Percentiles rank a stretch among this genome's conserved stretches.
Conservation (phyloP, 116 monocot genomes). For the Zostera marina region DNA sequence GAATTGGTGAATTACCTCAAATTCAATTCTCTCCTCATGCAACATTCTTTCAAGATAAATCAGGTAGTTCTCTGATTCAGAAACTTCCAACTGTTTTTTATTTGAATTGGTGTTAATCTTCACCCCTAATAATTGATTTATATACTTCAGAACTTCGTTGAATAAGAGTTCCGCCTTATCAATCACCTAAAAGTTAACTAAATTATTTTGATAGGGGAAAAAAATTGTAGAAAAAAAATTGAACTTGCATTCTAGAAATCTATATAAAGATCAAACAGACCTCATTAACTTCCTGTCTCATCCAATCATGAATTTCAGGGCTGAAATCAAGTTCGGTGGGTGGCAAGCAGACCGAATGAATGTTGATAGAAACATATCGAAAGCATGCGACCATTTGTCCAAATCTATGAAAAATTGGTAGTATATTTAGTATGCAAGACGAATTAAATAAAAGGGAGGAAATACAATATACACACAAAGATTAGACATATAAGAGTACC, state of each 20-base stretch:
- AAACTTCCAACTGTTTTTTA: neutral
- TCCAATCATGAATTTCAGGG: conserved; percentile 49
- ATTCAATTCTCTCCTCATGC: conserved; percentile 65
- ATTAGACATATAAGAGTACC: conserved; percentile 31
- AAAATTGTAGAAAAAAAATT: neutral
- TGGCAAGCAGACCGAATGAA: conserved; percentile 70
- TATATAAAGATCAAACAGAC: conserved; percentile 13
- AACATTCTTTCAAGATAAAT: conserved; percentile 43
- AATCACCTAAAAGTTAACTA: conserved; percentile 31
- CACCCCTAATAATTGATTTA: conserved; percentile 23
- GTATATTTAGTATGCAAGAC: conserved; percentile 1
- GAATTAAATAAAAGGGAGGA: neutral
- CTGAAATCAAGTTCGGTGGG: conserved; percentile 72
- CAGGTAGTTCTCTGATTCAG: conserved; percentile 24
- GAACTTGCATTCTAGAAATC: neutral
- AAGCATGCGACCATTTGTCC: conserved; percentile 97
- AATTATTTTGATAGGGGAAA: conserved; percentile 4
- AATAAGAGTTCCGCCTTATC: conserved; percentile 36
- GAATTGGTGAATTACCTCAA: conserved; percentile 38
- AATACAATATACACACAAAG: neutral
- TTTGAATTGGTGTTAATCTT: conserved; percentile 6
- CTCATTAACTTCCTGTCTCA: conserved; percentile 74
- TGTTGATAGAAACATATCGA: conserved; percentile 73
- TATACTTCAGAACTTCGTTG: conserved; percentile 27
- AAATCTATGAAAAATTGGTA: conserved; percentile 38